phyloP scores from a whole-genome alignment of 805 yeast genomes.

The Candida takata region DNA sequence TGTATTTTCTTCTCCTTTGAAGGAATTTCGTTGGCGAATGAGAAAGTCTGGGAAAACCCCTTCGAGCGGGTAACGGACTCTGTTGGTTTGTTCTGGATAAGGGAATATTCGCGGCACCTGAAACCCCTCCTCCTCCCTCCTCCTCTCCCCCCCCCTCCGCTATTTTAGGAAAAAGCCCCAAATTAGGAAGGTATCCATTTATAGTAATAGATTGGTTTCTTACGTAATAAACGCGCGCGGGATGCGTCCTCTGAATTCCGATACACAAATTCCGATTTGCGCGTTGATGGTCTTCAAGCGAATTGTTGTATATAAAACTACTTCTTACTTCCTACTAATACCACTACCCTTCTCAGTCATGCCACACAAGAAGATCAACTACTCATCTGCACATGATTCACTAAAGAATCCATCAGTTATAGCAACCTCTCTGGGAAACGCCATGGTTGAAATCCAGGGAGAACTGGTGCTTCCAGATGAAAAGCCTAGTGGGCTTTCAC shows the following conservation, averaged over 20 bases:
- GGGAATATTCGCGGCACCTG: constrained; percentile 1
- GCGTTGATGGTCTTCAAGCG: no score
- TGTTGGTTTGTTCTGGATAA: background rate
- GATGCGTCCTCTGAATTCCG: no score
- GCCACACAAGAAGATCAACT: constrained; percentile 13
- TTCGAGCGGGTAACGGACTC: constrained; percentile 1
- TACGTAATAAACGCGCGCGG: no score
- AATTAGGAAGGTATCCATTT: no score
- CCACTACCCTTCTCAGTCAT: constrained; percentile 1
- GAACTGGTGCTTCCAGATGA: constrained; percentile 46
- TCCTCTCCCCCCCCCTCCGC: no score
- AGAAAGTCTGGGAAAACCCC: constrained; percentile 1
- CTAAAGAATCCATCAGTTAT: constrained; percentile 18
- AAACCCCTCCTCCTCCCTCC: no score
- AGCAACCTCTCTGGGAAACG: constrained; percentile 51
- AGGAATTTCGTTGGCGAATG: constrained; percentile 8
- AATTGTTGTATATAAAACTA: no score
- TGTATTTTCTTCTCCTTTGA: constrained; percentile 1
- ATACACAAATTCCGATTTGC: no score
- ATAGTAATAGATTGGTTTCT: no score
- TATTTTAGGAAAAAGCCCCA: no score
- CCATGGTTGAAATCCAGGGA: constrained; percentile 68
- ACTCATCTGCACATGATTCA: constrained; percentile 6
- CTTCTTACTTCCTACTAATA: no score
- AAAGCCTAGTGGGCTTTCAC: constrained; percentile 26